These are phyloP conservation scores for Russula virescens DNA, from an alignment of 768 basidiomycete genomes.

Conservation along the genomic window DNA sequence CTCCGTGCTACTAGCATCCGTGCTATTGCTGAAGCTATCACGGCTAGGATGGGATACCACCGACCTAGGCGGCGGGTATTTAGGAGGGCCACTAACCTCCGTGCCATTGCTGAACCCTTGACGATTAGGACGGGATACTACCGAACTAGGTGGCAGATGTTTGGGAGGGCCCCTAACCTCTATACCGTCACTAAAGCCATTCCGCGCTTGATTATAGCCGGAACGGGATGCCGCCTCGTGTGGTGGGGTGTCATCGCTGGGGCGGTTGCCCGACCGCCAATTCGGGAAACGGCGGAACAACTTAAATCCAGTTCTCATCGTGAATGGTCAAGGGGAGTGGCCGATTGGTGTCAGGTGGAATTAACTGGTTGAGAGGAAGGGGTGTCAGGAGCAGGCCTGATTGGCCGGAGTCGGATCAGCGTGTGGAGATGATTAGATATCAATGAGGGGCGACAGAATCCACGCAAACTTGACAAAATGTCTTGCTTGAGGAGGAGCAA, in stretches of 20 bases:
- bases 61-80: too few species aligned
- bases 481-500: not conserved
- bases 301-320: constrained; percentile 11
- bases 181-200: not conserved
- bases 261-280: not conserved
- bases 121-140: not conserved
- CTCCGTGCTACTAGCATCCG: too few species aligned
- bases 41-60: too few species aligned
- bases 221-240: constrained; percentile 13
- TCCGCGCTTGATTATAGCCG: too few species aligned
- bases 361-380: not conserved
- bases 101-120: constrained; percentile 1
- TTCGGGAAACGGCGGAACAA: constrained; percentile 17
- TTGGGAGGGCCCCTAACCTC: constrained; percentile 6
- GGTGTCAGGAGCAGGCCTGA: not conserved
- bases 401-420: not conserved
- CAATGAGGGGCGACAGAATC: constrained; percentile 1
- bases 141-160: too few species aligned
- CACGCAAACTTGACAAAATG: constrained; percentile 8
- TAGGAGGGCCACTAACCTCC: constrained; percentile 8
- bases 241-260: not conserved
- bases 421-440: constrained; percentile 17
- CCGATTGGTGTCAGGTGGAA: not conserved
- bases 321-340: not conserved
- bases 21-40: too few species aligned